Evolutionary conservation across 352 stramenopile species (phyloP).

Genomic region (Globisporangium cylindrosporum): DNA sequence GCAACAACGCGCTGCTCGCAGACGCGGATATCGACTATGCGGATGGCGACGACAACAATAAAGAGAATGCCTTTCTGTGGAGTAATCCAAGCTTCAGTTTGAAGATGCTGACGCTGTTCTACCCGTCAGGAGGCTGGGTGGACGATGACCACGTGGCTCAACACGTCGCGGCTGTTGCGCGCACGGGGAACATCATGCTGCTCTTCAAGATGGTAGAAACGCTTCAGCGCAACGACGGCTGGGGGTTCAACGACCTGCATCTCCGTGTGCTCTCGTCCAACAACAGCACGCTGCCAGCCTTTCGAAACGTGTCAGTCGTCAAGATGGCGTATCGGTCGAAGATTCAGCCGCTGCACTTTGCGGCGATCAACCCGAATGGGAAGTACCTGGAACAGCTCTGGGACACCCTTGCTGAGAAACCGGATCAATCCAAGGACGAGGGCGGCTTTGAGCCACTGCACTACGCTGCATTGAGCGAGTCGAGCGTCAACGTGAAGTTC

Average conservation of each 20-base stretch:
- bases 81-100: conserved; percentile 36
- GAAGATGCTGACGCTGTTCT: conserved; percentile 64
- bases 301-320: conserved; percentile 55
- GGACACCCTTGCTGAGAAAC: conserved; percentile 45
- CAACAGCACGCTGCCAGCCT: conserved; percentile 35
- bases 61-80: conserved; percentile 40
- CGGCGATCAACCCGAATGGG: conserved; percentile 66
- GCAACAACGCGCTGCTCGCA: conserved; percentile 67
- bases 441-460: conserved; percentile 48
- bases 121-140: conserved; percentile 53
- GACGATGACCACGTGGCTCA: conserved; percentile 18
- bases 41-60: background rate
- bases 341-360: conserved; percentile 66
- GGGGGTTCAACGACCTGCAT: conserved; percentile 65
- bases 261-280: conserved; percentile 42
- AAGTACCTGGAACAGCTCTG: conserved; percentile 64
- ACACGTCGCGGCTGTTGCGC: conserved; percentile 23
- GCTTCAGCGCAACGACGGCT: conserved; percentile 39
- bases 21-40: conserved; percentile 20
- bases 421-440: conserved; percentile 47
- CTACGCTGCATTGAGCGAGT: background rate
- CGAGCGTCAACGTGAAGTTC: conserved; percentile 8
- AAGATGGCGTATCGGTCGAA: conserved; percentile 60
- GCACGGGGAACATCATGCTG: conserved; percentile 35
- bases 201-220: conserved; percentile 37